Percentiles rank a stretch among this genome's conserved stretches.
These are phyloP conservation scores for Tetraselmis chui DNA, from an alignment of 139 green algal species.

Conservation along the genomic window DNA sequence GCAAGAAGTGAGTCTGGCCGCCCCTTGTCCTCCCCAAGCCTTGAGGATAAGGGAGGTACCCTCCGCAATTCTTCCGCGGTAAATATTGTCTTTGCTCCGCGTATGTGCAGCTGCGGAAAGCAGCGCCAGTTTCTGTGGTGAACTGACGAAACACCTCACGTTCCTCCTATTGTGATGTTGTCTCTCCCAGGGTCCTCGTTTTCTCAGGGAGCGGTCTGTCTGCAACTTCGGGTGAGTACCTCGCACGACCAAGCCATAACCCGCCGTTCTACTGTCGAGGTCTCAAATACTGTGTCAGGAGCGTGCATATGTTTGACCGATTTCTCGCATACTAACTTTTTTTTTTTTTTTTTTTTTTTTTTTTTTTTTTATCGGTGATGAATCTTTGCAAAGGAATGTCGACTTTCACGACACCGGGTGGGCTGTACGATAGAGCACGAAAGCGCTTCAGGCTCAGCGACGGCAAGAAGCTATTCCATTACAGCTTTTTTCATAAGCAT, in stretches of 20 bases:
- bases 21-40: too few relatives aligned
- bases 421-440: constrained; percentile 75
- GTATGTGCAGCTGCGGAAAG: too few relatives aligned
- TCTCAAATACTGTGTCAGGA: not conserved
- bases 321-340: not conserved
- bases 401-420: constrained; percentile 77
- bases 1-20: too few relatives aligned
- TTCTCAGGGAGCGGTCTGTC: constrained; percentile 82
- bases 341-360: not conserved
- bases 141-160: too few relatives aligned
- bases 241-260: not conserved
- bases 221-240: constrained; percentile 53
- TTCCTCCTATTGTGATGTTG: too few relatives aligned
- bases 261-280: not conserved
- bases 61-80: too few relatives aligned
- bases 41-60: too few relatives aligned
- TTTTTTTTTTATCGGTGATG: too few relatives aligned
- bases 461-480: constrained; percentile 84
- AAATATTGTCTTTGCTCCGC: too few relatives aligned
- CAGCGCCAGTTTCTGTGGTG: too few relatives aligned
- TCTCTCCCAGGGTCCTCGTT: constrained; percentile 39
- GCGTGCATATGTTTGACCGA: not conserved
- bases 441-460: constrained; percentile 67
- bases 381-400: constrained; percentile 64
- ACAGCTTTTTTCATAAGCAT: constrained; percentile 65